Evolutionary conservation across 805 yeast genomes (phyloP).

Genomic region (Scheffersomyces stipitis): DNA sequence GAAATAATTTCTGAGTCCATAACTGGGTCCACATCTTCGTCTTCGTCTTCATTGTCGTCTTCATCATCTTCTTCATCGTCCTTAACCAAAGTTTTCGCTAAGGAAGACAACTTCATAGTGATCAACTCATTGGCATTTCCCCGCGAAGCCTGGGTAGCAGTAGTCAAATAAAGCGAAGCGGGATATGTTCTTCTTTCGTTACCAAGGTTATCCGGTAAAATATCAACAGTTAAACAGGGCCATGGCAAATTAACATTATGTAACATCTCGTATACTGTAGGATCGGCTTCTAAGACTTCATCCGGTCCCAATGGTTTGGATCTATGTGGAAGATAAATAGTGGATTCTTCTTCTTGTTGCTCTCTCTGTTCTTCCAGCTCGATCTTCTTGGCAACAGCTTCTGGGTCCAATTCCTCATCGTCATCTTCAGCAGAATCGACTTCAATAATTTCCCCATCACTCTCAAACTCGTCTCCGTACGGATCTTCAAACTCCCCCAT

Average conservation of each 20-base stretch:
- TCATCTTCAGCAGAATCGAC: constrained; percentile 52
- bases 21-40: constrained; percentile 71
- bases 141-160: constrained; percentile 91
- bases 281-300: constrained; percentile 95
- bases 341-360: constrained; percentile 35
- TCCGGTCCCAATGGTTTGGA: constrained; percentile 91
- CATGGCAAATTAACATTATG: constrained; percentile 93
- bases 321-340: constrained; percentile 82
- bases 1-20: constrained; percentile 83
- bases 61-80: constrained; percentile 78
- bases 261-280: constrained; percentile 92
- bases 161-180: constrained; percentile 77
- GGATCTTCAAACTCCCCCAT: constrained; percentile 88
- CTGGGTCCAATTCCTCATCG: constrained; percentile 44
- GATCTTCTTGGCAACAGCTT: constrained; percentile 35
- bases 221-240: constrained; percentile 93
- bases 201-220: constrained; percentile 84
- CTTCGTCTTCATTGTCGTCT: constrained; percentile 71
- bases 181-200: constrained; percentile 88
- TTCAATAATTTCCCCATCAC: constrained; percentile 87
- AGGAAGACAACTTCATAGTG: constrained; percentile 76
- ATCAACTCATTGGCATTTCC: constrained; percentile 87
- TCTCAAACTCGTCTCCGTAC: constrained; percentile 88
- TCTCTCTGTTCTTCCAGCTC: constrained; percentile 34
- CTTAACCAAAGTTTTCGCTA: constrained; percentile 82